A percentile compares a stretch with the other conserved stretches of the same genome.
phyloP scores from a whole-genome alignment of 805 yeast genomes.

The Jamesozyma jinghongensis region DNA sequence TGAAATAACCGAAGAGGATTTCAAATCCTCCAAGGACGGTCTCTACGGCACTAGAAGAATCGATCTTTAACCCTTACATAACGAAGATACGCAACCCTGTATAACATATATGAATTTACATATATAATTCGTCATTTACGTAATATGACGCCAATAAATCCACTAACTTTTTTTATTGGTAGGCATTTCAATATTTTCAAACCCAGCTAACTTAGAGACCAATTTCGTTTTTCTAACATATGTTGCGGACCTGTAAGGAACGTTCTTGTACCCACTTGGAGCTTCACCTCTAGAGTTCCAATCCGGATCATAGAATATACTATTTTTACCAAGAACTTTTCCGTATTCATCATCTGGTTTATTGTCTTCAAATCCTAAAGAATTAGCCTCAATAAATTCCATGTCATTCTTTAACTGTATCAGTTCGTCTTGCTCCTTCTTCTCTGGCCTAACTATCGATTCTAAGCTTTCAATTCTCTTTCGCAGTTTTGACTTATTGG shows the following conservation, averaged over 20 bases:
- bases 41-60: too few species aligned
- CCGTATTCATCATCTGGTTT: background rate
- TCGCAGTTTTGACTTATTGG: conserved; percentile 17
- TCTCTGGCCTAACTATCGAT: conserved; percentile 21
- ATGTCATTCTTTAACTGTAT: conserved; percentile 34
- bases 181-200: conserved; percentile 3
- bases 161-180: too few species aligned
- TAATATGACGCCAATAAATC: too few species aligned
- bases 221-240: conserved; percentile 24
- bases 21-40: too few species aligned
- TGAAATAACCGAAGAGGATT: too few species aligned
- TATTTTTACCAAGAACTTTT: conserved; percentile 36
- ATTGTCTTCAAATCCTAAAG: conserved; percentile 3
- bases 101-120: too few species aligned
- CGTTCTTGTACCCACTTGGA: conserved; percentile 30
- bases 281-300: conserved; percentile 54
- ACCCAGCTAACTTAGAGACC: conserved; percentile 5
- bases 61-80: too few species aligned
- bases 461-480: conserved; percentile 19
- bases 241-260: conserved; percentile 24
- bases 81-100: too few species aligned
- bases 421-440: conserved; percentile 30
- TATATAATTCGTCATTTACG: too few species aligned
- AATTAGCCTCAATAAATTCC: conserved; percentile 29
- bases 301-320: conserved; percentile 57